Conservation (phyloP, 1,284 basidiomycete genomes). For the Ustilago vetiveriae region DNA sequence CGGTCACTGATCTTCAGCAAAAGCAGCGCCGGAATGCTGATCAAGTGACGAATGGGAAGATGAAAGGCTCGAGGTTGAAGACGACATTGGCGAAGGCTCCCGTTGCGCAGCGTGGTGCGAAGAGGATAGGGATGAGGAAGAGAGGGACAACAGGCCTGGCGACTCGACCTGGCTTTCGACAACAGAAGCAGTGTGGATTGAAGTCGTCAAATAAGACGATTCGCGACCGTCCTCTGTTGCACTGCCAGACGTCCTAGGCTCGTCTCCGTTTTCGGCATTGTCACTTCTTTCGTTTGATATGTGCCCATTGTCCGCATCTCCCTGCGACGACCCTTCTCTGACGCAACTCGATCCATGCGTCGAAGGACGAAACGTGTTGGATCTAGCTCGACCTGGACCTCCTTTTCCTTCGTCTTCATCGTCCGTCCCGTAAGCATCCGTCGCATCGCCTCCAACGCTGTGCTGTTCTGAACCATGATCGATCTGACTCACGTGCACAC, state of each 20-base stretch:
- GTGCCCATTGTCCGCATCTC: background rate
- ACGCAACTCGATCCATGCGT: background rate
- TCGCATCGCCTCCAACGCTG: background rate
- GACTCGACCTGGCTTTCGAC: background rate
- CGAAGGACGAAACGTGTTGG: constrained; percentile 23
- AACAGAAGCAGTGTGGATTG: background rate
- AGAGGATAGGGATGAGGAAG: background rate
- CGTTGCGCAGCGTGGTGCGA: background rate
- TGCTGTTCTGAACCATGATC: background rate
- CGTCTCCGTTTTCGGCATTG: background rate
- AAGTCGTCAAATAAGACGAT: background rate
- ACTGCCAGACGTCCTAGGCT: background rate
- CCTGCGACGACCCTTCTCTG: background rate
- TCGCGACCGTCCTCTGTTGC: too few species aligned
- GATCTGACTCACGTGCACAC: constrained; percentile 3
- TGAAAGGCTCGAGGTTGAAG: background rate
- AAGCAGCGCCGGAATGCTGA: background rate
- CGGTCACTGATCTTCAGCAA: too few species aligned
- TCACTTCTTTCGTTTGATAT: background rate
- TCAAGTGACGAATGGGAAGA: background rate
- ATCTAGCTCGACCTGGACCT: constrained; percentile 11
- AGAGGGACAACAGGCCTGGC: constrained; percentile 9
- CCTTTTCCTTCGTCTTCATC: background rate
- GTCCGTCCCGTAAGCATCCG: background rate
- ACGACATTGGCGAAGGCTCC: background rate